Conservation (phyloP, 1,284 basidiomycete genomes). For the Ustilago xerochloae region DNA sequence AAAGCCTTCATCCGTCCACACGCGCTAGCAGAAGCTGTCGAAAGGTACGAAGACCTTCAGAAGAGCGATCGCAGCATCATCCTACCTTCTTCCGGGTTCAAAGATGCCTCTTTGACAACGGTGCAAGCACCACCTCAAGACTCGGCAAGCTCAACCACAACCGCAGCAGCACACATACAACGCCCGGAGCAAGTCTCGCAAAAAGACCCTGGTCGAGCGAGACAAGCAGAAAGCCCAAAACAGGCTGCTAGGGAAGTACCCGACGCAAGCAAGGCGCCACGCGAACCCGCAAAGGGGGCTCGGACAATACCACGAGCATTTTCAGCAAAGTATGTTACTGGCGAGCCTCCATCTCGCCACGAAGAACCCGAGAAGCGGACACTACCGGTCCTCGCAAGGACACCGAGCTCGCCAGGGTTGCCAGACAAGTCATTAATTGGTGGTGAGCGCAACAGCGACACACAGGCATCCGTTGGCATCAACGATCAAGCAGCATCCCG, state of each 20-base stretch:
- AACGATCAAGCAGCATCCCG: slow-evolving; percentile 6
- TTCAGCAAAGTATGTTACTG: slow-evolving; percentile 45
- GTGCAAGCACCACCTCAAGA: not conserved
- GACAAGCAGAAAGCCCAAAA: not conserved
- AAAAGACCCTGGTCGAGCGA: slow-evolving; percentile 1
- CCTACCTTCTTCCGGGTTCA: slow-evolving; percentile 27
- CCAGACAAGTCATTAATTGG: slow-evolving; percentile 20
- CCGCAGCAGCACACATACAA: not conserved
- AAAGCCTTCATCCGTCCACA: slow-evolving; percentile 43
- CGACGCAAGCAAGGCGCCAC: not conserved
- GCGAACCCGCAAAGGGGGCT: slow-evolving; percentile 5
- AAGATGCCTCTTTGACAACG: slow-evolving; percentile 16
- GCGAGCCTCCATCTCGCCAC: slow-evolving; percentile 22
- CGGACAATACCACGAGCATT: slow-evolving; percentile 36
- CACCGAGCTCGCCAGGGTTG: slow-evolving; percentile 32
- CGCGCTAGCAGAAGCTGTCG: slow-evolving; percentile 35
- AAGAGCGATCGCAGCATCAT: slow-evolving; percentile 40
- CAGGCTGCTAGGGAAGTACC: not conserved
- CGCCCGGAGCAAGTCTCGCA: not conserved
- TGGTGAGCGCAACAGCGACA: slow-evolving; percentile 8
- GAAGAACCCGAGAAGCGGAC: slow-evolving; percentile 17
- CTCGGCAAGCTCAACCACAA: not conserved
- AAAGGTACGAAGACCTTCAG: slow-evolving; percentile 42
- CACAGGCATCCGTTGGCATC: not conserved
- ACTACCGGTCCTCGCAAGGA: slow-evolving; percentile 9